Percentiles rank a stretch among this genome's conserved stretches.
Evolutionary conservation across 2,329 filamentous ascomycete genomes (phyloP).

Genomic region (Lasiodiplodia gonubiensis): DNA sequence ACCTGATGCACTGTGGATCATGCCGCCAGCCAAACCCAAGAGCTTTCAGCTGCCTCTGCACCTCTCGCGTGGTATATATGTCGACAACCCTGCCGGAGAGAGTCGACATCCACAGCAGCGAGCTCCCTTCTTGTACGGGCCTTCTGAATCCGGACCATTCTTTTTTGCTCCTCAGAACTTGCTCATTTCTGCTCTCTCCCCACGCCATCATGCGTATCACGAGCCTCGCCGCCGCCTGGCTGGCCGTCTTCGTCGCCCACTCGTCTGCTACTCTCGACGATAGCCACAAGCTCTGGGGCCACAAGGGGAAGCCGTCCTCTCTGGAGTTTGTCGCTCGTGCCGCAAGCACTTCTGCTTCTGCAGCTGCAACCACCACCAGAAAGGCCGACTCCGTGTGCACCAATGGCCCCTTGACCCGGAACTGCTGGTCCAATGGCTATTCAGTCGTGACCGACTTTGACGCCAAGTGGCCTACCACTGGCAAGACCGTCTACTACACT

Average conservation of each 20-base stretch:
- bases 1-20: neutral
- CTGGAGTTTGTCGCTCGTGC: neutral
- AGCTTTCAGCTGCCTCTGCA: neutral
- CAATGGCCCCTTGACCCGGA: constrained; percentile 44
- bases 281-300: constrained; percentile 37
- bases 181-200: neutral
- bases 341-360: constrained; percentile 23
- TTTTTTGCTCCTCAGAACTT: neutral
- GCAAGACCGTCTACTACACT: constrained; percentile 39
- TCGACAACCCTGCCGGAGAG: neutral
- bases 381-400: constrained; percentile 41
- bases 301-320: too few species aligned
- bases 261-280: constrained; percentile 12
- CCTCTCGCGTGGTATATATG: constrained; percentile 8
- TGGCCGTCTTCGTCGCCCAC: constrained; percentile 29
- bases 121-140: neutral
- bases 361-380: constrained; percentile 28
- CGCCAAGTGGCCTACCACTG: constrained; percentile 47
- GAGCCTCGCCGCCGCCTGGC: constrained; percentile 32
- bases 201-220: constrained; percentile 32
- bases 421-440: constrained; percentile 52
- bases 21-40: neutral
- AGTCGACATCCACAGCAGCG: neutral
- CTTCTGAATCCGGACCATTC: neutral
- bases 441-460: constrained; percentile 55